Percentiles rank a stretch among this genome's conserved stretches.
phyloP scores from a whole-genome alignment of 345 rosid species.

The Aegle marmelos region DNA sequence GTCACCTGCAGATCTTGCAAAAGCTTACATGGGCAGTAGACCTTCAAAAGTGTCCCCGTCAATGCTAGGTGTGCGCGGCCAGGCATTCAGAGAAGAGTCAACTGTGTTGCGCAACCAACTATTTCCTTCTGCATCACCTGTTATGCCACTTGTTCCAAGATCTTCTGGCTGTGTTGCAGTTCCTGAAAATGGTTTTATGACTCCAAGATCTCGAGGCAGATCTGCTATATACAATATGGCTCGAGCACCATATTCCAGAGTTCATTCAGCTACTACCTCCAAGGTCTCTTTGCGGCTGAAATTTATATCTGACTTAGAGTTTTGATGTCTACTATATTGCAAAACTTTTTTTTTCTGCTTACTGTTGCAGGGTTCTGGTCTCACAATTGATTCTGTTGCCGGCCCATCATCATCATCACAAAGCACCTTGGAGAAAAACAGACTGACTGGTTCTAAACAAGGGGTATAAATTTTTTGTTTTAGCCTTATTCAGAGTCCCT shows the following conservation, averaged over 20 bases:
- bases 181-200: slow-evolving; percentile 61
- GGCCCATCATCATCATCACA: slow-evolving; percentile 44
- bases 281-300: slow-evolving; percentile 47
- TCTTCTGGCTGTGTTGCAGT: slow-evolving; percentile 43
- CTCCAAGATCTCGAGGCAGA: slow-evolving; percentile 82
- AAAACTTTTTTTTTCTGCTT: slow-evolving; percentile 3
- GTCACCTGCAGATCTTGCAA: slow-evolving; percentile 95
- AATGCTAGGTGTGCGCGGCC: slow-evolving; percentile 40
- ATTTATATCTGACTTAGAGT: background rate
- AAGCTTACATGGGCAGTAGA: slow-evolving; percentile 89
- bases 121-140: slow-evolving; percentile 45
- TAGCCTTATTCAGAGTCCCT: background rate
- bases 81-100: slow-evolving; percentile 47
- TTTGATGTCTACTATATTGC: background rate
- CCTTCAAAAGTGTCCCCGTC: slow-evolving; percentile 70
- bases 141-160: slow-evolving; percentile 46
- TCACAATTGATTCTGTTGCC: slow-evolving; percentile 27
- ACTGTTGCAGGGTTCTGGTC: slow-evolving; percentile 40
- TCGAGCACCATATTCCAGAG: slow-evolving; percentile 78
- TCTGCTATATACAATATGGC: slow-evolving; percentile 95
- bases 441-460: slow-evolving; percentile 54
- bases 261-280: slow-evolving; percentile 34
- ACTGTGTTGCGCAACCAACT: slow-evolving; percentile 28
- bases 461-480: slow-evolving; percentile 31
- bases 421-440: slow-evolving; percentile 40